phyloP scores from a whole-genome alignment of 305 asterid species.

The Fraxinus velutina region DNA sequence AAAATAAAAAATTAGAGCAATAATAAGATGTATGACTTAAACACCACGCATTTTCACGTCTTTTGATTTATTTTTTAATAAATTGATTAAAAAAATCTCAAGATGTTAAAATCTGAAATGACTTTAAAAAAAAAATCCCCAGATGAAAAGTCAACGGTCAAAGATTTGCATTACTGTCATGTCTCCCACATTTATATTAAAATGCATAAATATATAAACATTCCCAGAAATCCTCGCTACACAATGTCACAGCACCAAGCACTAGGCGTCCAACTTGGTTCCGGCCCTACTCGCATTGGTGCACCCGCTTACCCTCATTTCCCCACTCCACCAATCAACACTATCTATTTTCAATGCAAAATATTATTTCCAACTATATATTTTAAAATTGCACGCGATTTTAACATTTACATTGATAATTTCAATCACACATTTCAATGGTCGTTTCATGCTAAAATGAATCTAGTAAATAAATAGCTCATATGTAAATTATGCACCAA shows the following conservation, averaged over 20 bases:
- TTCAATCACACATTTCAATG: not conserved
- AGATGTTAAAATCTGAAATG: conserved; percentile 26
- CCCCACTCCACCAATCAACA: not conserved
- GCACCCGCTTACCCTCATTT: conserved; percentile 25
- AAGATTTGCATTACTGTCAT: conserved; percentile 51
- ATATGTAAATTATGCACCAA: not conserved
- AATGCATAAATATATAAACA: conserved; percentile 19
- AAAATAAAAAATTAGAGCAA: not conserved
- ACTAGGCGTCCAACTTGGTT: conserved; percentile 46
- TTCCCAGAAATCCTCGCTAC: conserved; percentile 34
- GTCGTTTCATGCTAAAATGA: not conserved
- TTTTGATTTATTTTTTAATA: not conserved
- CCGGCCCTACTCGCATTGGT: conserved; percentile 31
- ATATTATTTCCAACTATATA: not conserved
- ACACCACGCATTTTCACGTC: not conserved
- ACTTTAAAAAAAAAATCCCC: not conserved
- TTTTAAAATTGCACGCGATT: not conserved
- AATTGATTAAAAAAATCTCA: not conserved
- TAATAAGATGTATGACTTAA: not conserved
- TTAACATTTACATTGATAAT: not conserved
- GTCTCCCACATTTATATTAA: conserved; percentile 47
- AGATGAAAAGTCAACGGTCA: conserved; percentile 44
- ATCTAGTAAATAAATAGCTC: not conserved
- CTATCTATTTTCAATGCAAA: not conserved
- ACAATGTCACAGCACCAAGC: conserved; percentile 37